Conservation (phyloP, 2,329 filamentous ascomycete species). For the Fusarium coffeatum region DNA sequence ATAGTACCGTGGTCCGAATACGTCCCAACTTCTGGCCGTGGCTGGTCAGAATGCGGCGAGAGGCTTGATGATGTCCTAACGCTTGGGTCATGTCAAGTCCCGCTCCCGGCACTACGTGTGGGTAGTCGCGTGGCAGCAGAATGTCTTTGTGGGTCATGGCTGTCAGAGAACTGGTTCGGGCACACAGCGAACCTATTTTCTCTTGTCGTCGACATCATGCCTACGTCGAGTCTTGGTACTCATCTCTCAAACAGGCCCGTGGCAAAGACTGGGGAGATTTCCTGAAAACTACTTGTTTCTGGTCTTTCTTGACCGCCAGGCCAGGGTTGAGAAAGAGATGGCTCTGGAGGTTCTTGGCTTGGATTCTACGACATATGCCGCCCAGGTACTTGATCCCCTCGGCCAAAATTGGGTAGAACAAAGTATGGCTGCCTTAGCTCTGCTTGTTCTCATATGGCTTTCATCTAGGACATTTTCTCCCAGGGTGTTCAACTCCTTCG, state of each 20-base stretch:
- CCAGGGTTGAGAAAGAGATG: neutral
- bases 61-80: constrained; percentile 32
- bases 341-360: neutral
- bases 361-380: neutral
- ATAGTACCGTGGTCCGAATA: constrained; percentile 23
- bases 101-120: constrained; percentile 40
- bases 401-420: neutral
- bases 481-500: constrained; percentile 28
- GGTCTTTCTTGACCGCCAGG: neutral
- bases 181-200: constrained; percentile 27
- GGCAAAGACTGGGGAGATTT: constrained; percentile 1
- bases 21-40: constrained; percentile 33
- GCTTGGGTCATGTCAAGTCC: constrained; percentile 43
- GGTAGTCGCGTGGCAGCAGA: constrained; percentile 46
- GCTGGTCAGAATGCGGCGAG: constrained; percentile 38
- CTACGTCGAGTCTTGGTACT: neutral
- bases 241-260: constrained; percentile 14
- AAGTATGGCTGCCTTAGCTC: constrained; percentile 11
- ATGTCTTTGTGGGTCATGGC: constrained; percentile 31
- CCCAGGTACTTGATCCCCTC: neutral
- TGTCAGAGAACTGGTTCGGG: constrained; percentile 39
- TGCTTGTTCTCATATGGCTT: constrained; percentile 23
- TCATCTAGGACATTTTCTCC: constrained; percentile 18
- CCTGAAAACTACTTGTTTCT: neutral
- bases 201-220: constrained; percentile 21